Conservation (phyloP, 331 rosid genomes). For the Malus hybrid region DNA sequence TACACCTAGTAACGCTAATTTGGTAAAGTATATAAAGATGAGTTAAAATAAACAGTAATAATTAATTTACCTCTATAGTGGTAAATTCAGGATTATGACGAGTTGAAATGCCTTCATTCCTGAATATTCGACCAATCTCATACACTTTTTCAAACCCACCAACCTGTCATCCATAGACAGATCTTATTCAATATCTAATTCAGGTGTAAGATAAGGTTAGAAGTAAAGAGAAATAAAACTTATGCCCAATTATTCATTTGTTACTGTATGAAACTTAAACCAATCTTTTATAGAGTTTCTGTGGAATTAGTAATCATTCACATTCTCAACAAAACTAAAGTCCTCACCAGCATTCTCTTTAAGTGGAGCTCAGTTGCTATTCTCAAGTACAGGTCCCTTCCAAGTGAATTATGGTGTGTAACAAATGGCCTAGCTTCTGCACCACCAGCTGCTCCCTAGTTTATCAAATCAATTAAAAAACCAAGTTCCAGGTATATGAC, state of each 20-base stretch:
- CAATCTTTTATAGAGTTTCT: neutral
- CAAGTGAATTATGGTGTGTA: slow-evolving; percentile 87
- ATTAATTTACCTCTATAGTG: slow-evolving; percentile 74
- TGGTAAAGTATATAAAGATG: neutral
- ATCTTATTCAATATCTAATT: neutral
- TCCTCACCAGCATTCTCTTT: slow-evolving; percentile 94
- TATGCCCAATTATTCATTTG: neutral
- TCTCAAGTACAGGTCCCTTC: slow-evolving; percentile 90
- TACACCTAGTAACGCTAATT: slow-evolving; percentile 7
- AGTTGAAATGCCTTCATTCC: slow-evolving; percentile 97
- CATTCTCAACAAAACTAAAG: neutral
- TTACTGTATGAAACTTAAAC: neutral
- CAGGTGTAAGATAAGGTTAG: neutral
- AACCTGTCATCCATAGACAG: slow-evolving; percentile 49
- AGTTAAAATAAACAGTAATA: slow-evolving; percentile 6
- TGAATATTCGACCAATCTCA: slow-evolving; percentile 92
- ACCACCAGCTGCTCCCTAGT: slow-evolving; percentile 97
- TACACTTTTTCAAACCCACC: slow-evolving; percentile 96
- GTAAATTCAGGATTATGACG: slow-evolving; percentile 99
- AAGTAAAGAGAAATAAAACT: neutral
- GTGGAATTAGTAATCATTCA: neutral
- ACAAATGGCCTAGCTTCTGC: slow-evolving; percentile 98
- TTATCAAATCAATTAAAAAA: slow-evolving; percentile 32
- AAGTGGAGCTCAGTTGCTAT: slow-evolving; percentile 96
- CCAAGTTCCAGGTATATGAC: slow-evolving; percentile 7